Base-by-base conservation (phyloP, 768 basidiomycete species). In the Suillus lakei region DNA sequence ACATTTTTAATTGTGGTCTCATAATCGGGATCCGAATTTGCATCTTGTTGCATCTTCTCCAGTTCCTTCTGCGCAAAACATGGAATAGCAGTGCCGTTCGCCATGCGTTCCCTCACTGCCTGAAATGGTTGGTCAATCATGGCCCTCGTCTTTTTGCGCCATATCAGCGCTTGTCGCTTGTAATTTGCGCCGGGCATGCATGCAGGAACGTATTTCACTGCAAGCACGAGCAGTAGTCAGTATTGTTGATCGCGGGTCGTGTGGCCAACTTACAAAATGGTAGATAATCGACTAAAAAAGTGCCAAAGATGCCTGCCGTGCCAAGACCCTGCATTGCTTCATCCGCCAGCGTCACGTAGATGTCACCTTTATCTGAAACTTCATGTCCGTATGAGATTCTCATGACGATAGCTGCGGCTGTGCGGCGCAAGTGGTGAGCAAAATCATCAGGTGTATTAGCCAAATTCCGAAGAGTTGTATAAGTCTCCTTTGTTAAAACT, bases 1-100 rank as follows among this genome's bases (percentile, higher is more conserved):
- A 82, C 80, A 77, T 84, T 85, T 66, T 82, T 84, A 21, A 85
- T 77, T 34, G 84, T 76, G 6, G 82, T 81, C 64, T 85, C 84
- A 16, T 81, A 73, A 36, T 79, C 78, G 18, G 77, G 62, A 38
- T 70, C 70, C 30, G 44, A 68, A 59, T 61, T 50, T 34, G 64
- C 62, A 34, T 67, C 67, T 41, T 67, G 63, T 66, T 63, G 67
- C 71, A 51, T 85, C 72, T 43, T 78, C 72, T 64, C 77, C 68
- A 63, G 81, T 44, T 82, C 81, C 16, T 74, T 70, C n/a, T 76
- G 83, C 9, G 82, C 82, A 63, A 86, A 84, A 23, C 82, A 86
- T n/a, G 81, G 66, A 28, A 73, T 64, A 75, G 44, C 73, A 2
- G 67, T 69, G 5, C 79, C 79, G 1, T 68, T 38, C 61, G 82